Evolutionary conservation across 2,329 filamentous ascomycete species (phyloP), one percentile per base, ranked within the genome.

Genomic region (Fusarium napiforme): DNA sequence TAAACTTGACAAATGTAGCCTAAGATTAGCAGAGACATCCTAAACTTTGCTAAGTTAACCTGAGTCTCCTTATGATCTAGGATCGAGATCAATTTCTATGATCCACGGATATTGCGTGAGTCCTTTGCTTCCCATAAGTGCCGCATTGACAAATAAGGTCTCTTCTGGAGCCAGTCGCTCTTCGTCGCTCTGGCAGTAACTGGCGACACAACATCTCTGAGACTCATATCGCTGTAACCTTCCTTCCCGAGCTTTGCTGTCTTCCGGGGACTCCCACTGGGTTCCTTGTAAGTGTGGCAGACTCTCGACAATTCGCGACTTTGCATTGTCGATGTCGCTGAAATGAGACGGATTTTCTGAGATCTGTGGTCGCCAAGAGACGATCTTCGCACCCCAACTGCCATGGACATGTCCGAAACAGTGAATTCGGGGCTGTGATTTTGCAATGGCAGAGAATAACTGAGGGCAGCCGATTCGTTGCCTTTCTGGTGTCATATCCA

Each of bases 271-370:
- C 39, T 76, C 58, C 9, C 64, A 60, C 2, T 58, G 47, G 10
- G 60, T 47, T 2, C 30, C 67, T 0, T 42, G 63, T 0, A 76
- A n/a, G 36, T 19, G 42, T 43, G 40, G 63, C 14, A 86, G 74
- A 3, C 60, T 83, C 28, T 82, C 81, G 1, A 89, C 67, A 0
- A 83, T 47, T 1, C 60, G 15, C 0, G 85, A 87, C 6, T 73
- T 74, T 0, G 79, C 82, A 53, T 89, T 84, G 57, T 89, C 84
- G 26, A 88, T 86, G 50, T 84, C 84, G 0, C 81, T 84, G 28
- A 87, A 83, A 74, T 88, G 84, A 0, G 84, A 84, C 7, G 84
- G 83, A 1, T 36, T 58, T 2, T 80, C 73, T 1, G 65, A 72
- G 5, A 77, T 67, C 12, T 26, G 37, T 0, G 58, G 39, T 4